Percentiles rank a stretch among this genome's conserved stretches.
Evolutionary conservation across 495 filamentous ascomycete genomes (phyloP).

Genomic region (Lepraria neglecta): DNA sequence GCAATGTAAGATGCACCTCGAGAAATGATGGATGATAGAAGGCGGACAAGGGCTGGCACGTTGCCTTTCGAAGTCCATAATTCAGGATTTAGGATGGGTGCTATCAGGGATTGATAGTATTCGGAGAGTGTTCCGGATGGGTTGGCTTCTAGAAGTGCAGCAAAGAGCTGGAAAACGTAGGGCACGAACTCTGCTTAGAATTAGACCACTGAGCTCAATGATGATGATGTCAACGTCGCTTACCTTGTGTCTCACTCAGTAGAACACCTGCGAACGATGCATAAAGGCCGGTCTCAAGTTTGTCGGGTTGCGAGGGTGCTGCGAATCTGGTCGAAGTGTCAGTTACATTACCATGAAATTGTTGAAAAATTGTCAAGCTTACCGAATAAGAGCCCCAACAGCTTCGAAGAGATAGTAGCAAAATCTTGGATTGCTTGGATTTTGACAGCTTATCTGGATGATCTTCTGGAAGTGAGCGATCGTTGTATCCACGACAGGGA

Average conservation of each 20-base stretch:
- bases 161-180: constrained; percentile 93
- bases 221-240: constrained; percentile 18
- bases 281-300: constrained; percentile 72
- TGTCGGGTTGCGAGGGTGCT: constrained; percentile 58
- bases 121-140: constrained; percentile 64
- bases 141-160: constrained; percentile 78
- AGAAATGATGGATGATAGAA: constrained; percentile 77
- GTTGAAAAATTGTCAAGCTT: constrained; percentile 11
- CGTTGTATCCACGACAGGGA: constrained; percentile 63
- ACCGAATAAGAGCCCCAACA: constrained; percentile 88
- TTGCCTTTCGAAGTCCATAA: constrained; percentile 91
- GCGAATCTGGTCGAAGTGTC: constrained; percentile 48
- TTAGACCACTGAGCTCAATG: constrained; percentile 21
- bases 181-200: constrained; percentile 73
- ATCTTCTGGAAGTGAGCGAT: constrained; percentile 76
- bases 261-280: constrained; percentile 69
- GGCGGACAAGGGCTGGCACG: constrained; percentile 77
- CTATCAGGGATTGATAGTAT: constrained; percentile 69
- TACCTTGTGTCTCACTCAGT: constrained; percentile 71
- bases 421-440: constrained; percentile 95
- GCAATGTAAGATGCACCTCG: constrained; percentile 66
- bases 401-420: constrained; percentile 98
- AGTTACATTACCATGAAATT: constrained; percentile 1
- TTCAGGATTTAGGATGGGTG: constrained; percentile 63
- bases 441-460: constrained; percentile 77